Conservation (phyloP, 371 early-diverging fungal genomes). For the Mortierella sp. region DNA sequence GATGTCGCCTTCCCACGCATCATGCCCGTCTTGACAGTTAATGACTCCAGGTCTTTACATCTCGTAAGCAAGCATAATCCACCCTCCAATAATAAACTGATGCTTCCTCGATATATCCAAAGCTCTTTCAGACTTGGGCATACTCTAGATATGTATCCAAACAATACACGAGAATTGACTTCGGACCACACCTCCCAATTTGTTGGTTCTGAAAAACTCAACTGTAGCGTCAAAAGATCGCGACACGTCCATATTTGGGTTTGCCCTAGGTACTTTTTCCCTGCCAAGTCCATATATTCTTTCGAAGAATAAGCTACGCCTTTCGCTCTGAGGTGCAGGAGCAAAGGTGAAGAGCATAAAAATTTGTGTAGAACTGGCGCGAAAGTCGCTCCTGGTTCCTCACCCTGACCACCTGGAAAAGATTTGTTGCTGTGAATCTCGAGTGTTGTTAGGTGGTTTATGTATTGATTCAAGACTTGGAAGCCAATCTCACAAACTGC, state of each 20-base stretch:
- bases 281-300: not conserved
- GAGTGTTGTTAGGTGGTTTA: not conserved
- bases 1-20: not conserved
- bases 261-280: not conserved
- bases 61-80: not conserved
- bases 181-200: not conserved
- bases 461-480: not conserved
- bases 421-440: not conserved
- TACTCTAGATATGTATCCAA: constrained; percentile 1
- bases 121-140: not conserved
- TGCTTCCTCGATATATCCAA: not conserved
- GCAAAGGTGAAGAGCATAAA: not conserved
- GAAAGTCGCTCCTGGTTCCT: not conserved
- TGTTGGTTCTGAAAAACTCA: not conserved
- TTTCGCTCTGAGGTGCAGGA: not conserved
- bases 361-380: not conserved
- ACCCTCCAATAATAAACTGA: not conserved
- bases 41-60: not conserved
- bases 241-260: not conserved
- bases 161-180: not conserved
- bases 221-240: not conserved
- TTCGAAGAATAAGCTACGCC: not conserved
- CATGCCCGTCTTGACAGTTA: not conserved
- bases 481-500: not conserved
- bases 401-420: not conserved